These are phyloP conservation scores for Castanospermum australe DNA, from an alignment of 306 rosid genomes.

Conservation along the genomic window DNA sequence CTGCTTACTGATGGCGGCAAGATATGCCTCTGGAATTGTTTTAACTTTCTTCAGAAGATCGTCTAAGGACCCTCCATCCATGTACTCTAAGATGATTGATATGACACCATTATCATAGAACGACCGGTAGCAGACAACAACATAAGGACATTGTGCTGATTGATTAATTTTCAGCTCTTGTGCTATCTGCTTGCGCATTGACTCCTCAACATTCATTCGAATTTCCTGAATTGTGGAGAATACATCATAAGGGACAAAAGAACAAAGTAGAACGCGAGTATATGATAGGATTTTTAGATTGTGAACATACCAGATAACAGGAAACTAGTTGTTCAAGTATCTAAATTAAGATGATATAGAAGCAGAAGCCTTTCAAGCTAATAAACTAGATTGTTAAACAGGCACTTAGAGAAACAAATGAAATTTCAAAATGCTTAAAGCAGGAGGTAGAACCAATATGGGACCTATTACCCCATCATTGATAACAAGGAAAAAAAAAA, in stretches of 20 bases:
- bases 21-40: constrained; percentile 75
- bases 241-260: constrained; percentile 11
- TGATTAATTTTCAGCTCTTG: constrained; percentile 86
- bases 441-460: not conserved
- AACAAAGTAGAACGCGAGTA: not conserved
- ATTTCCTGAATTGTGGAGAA: constrained; percentile 59
- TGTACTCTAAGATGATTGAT: constrained; percentile 95
- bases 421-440: not conserved
- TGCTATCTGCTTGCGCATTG: constrained; percentile 61
- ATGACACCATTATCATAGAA: constrained; percentile 76
- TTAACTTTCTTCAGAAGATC: constrained; percentile 75
- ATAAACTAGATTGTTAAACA: not conserved
- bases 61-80: constrained; percentile 97
- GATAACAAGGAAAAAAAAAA: not conserved
- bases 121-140: constrained; percentile 80
- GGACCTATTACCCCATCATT: not conserved
- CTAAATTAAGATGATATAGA: not conserved
- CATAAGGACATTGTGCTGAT: constrained; percentile 80
- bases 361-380: not conserved
- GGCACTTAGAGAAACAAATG: not conserved
- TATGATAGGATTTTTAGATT: not conserved
- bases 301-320: not conserved
- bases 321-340: constrained; percentile 6
- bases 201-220: constrained; percentile 81
- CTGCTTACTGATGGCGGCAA: constrained; percentile 87